These are phyloP conservation scores for Hymenoscyphus fructigenus DNA, from an alignment of 2,329 filamentous ascomycete genomes.

Conservation along the genomic window DNA sequence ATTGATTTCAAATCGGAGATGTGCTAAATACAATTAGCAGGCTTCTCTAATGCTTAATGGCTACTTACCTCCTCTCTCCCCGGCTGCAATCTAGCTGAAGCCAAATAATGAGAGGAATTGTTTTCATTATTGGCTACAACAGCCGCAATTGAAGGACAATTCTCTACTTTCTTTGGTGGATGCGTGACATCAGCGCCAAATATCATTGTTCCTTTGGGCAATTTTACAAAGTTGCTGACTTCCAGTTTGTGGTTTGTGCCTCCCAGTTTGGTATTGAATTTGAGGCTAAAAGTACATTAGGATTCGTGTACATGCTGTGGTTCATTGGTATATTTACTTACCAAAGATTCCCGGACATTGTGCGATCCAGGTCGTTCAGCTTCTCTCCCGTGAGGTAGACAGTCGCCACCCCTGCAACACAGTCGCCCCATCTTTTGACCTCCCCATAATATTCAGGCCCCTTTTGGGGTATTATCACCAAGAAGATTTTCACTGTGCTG, in stretches of 20 bases:
- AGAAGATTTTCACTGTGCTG: background rate
- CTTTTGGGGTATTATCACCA: background rate
- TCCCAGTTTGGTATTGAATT: conserved; percentile 75
- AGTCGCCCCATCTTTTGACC: conserved; percentile 20
- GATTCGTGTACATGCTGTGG: too few species aligned
- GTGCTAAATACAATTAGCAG: conserved; percentile 12
- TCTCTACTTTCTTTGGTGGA: conserved; percentile 47
- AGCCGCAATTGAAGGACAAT: conserved; percentile 13
- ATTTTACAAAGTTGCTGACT: too few species aligned
- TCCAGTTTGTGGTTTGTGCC: conserved; percentile 62
- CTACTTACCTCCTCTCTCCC: conserved; percentile 7
- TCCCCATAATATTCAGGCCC: conserved; percentile 1
- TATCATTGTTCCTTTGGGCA: too few species aligned
- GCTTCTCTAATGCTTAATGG: too few species aligned
- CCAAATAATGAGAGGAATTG: conserved; percentile 66
- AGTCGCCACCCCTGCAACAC: conserved; percentile 4
- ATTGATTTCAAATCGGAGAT: conserved; percentile 40
- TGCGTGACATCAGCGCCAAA: conserved; percentile 87
- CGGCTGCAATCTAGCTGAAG: conserved; percentile 62
- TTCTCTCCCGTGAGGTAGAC: background rate
- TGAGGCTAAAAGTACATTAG: conserved; percentile 63
- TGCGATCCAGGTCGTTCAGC: too few species aligned
- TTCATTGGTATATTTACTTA: too few species aligned
- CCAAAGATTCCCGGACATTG: background rate
- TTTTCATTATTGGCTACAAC: conserved; percentile 10